Conservation (phyloP, 139 green algal species). For the Chlamydomonas sp. region DNA sequence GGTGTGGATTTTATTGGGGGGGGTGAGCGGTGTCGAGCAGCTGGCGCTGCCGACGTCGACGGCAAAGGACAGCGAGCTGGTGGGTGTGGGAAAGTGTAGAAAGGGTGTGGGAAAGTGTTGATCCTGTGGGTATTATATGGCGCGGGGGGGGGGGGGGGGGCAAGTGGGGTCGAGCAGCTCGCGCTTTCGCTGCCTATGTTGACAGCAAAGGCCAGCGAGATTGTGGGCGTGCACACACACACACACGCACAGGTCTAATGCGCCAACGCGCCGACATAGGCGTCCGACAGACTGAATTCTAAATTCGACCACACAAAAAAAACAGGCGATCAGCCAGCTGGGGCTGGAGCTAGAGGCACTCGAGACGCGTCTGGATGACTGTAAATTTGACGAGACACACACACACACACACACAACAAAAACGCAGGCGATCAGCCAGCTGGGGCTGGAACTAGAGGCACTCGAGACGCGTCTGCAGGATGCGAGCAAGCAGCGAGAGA, state of each 20-base stretch:
- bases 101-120: too few species aligned
- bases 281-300: not conserved
- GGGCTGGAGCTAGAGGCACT: slow-evolving; percentile 56
- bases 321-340: slow-evolving; percentile 46
- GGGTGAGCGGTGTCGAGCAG: not conserved
- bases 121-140: too few species aligned
- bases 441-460: slow-evolving; percentile 55
- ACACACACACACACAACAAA: too few species aligned
- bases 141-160: too few species aligned
- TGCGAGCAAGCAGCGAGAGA: slow-evolving; percentile 74
- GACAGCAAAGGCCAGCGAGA: not conserved
- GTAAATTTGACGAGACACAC: too few species aligned
- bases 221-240: too few species aligned
- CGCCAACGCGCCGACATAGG: too few species aligned
- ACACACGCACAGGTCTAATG: too few species aligned
- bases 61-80: not conserved
- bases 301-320: too few species aligned
- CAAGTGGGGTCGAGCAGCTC: not conserved
- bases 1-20: not conserved
- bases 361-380: slow-evolving; percentile 74
- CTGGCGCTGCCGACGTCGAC: not conserved
- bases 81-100: not conserved
- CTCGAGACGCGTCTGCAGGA: slow-evolving; percentile 78
- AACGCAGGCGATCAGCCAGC: slow-evolving; percentile 40
- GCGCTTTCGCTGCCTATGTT: not conserved